These are phyloP conservation scores for Durotheca rogersii DNA, from an alignment of 495 filamentous ascomycete genomes.

Conservation along the genomic window DNA sequence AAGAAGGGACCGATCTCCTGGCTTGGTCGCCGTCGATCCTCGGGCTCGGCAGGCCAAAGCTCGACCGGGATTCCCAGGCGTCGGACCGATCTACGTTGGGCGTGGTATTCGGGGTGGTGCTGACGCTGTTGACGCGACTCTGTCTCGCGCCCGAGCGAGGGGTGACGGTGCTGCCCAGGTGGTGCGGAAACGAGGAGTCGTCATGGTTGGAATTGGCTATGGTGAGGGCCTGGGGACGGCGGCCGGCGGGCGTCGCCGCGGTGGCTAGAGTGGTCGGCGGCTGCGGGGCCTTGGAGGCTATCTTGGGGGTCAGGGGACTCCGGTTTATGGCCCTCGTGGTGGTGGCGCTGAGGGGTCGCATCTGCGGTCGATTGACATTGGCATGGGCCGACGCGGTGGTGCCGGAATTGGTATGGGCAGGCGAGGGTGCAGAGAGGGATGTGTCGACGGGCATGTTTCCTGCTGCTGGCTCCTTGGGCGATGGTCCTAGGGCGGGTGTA, in stretches of 20 bases:
- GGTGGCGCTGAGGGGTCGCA: conserved; percentile 41
- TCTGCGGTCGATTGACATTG: conserved; percentile 38
- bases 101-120: conserved; percentile 60
- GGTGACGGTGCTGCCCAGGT: conserved; percentile 66
- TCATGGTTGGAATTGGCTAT: conserved; percentile 31
- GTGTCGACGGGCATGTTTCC: conserved; percentile 34
- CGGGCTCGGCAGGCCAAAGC: conserved; percentile 36
- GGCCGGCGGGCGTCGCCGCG: conserved; percentile 34
- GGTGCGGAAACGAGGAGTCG: conserved; percentile 52
- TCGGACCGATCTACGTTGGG: conserved; percentile 49
- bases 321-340: conserved; percentile 42
- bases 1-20: conserved; percentile 31
- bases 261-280: conserved; percentile 37
- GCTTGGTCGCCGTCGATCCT: conserved; percentile 30
- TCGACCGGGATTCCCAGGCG: conserved; percentile 41
- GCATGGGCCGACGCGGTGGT: conserved; percentile 3
- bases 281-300: conserved; percentile 39
- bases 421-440: conserved; percentile 25
- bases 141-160: conserved; percentile 69
- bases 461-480: conserved; percentile 37
- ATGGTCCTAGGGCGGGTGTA: conserved; percentile 28
- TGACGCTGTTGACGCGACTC: conserved; percentile 63
- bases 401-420: conserved; percentile 22
- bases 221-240: conserved; percentile 33
- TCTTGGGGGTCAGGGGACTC: conserved; percentile 49